Percentiles rank a stretch among this genome's conserved stretches.
These are phyloP conservation scores for Papiliotrema nemorosa DNA, from an alignment of 1,284 basidiomycete genomes.

Conservation along the genomic window DNA sequence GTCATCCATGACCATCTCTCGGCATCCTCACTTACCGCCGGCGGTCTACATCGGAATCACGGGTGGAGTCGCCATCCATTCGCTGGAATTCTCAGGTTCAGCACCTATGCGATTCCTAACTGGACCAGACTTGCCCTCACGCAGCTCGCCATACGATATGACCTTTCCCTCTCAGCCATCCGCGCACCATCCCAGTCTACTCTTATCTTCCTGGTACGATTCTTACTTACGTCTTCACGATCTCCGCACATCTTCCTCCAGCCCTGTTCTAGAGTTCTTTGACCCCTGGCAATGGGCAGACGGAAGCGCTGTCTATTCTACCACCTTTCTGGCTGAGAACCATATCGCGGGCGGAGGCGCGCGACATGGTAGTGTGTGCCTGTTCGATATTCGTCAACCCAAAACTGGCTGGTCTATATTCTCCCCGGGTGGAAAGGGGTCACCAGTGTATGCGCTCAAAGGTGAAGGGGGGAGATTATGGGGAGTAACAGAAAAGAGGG, in stretches of 20 bases:
- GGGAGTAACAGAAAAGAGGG: constrained; percentile 45
- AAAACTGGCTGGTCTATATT: constrained; percentile 42
- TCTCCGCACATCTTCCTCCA: constrained; percentile 23
- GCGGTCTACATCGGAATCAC: constrained; percentile 20
- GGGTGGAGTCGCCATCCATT: constrained; percentile 15
- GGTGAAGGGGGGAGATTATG: constrained; percentile 46
- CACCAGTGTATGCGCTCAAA: constrained; percentile 44
- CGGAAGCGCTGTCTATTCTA: constrained; percentile 40
- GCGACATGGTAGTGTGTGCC: constrained; percentile 40
- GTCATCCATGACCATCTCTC: constrained; percentile 26
- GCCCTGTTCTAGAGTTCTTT: constrained; percentile 20
- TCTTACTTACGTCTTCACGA: constrained; percentile 44
- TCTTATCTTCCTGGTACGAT: constrained; percentile 48
- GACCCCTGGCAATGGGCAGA: constrained; percentile 46
- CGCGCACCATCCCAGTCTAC: constrained; percentile 16
- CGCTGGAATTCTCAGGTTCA: constrained; percentile 10
- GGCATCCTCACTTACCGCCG: constrained; percentile 7
- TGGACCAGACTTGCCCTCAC: constrained; percentile 22
- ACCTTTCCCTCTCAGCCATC: constrained; percentile 15
- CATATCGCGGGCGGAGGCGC: constrained; percentile 40
- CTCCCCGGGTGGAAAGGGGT: constrained; percentile 43
- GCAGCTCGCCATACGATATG: constrained; percentile 35
- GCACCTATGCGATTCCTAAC: constrained; percentile 10
- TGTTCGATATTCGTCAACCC: constrained; percentile 39
- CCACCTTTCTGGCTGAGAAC: constrained; percentile 33